Evolutionary conservation across 2,329 filamentous ascomycete genomes (phyloP).

Genomic region (Apiospora hydei): DNA sequence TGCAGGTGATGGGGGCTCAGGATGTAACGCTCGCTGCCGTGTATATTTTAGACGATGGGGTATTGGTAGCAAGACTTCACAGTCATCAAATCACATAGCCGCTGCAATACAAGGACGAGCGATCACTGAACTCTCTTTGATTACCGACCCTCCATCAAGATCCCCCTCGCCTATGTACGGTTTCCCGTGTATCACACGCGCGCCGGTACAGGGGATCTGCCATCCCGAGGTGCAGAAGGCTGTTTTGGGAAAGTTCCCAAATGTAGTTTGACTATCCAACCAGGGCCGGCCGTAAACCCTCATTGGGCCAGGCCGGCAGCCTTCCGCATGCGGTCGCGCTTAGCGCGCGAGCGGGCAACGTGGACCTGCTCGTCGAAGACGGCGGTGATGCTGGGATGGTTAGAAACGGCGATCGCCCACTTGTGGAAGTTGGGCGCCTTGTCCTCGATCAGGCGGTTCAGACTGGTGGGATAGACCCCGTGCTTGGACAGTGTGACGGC

Average conservation of each 20-base stretch:
- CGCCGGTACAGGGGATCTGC: not conserved
- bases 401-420: slow-evolving; percentile 28
- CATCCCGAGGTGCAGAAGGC: not conserved
- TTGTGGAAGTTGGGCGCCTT: slow-evolving; percentile 29
- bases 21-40: not conserved
- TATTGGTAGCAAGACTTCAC: not conserved
- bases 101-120: slow-evolving; percentile 9
- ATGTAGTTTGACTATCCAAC: not conserved
- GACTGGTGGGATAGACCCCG: slow-evolving; percentile 26
- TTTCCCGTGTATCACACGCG: not conserved
- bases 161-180: not conserved
- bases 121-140: not conserved
- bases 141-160: not conserved
- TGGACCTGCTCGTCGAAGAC: slow-evolving; percentile 29
- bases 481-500: slow-evolving; percentile 27
- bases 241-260: slow-evolving; percentile 4
- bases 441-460: slow-evolving; percentile 23
- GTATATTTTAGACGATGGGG: not conserved
- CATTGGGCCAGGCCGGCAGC: slow-evolving; percentile 25
- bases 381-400: slow-evolving; percentile 26
- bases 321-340: slow-evolving; percentile 27
- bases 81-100: not conserved
- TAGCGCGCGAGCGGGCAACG: slow-evolving; percentile 27
- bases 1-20: slow-evolving; percentile 4
- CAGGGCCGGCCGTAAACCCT: not conserved